Evolutionary conservation across 1,284 basidiomycete species (phyloP), one percentile per base, ranked within the genome.

Genomic region (Abortiporus biennis): DNA sequence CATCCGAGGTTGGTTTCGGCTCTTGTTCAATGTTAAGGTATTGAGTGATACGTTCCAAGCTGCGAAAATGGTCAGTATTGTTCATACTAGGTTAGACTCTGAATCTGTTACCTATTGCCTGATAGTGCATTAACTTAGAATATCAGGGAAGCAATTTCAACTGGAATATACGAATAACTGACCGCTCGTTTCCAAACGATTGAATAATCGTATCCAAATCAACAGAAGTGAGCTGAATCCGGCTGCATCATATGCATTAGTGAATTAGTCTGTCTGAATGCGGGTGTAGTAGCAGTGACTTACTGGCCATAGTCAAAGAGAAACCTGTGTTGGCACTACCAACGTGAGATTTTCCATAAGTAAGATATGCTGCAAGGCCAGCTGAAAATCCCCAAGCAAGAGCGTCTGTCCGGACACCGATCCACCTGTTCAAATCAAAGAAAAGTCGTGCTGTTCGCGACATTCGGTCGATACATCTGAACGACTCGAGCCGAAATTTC

Each of bases 11-110:
- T 0, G 74, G 56, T 40, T 68, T 63, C 2, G 75, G 73, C 54
- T 91, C 87, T 54, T 88, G 84, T 42, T 86, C 85, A 42, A 88
- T 85, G 13, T 67, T 57, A 37, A 85, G 58, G 55, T 88, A 90
- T 20, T 74, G 74, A 52, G 82, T 74, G 40, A 90, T 80, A 25
- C 86, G 73, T 56, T 89, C 85, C 47, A 88, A 66, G 54, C 78
- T 80, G 44, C 24, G 40, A 15, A 16, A 36, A 42, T 20, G 24
- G 29, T 43, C 21, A 25, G 23, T 12, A n/a, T 29, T 13, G 30
- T 15, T 1, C 2, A 15, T n/a, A 12, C 32, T 17, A 42, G 15
- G 16, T 4, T 20, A 1, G 4, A 9, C 3, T 15, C 11, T 2
- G 4, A 23, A 27, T 1, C 6, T 24, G 50, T 16, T 21, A 37